These are phyloP conservation scores for Crithidia expoeki DNA, from an alignment of 208 protist species.

Conservation along the genomic window DNA sequence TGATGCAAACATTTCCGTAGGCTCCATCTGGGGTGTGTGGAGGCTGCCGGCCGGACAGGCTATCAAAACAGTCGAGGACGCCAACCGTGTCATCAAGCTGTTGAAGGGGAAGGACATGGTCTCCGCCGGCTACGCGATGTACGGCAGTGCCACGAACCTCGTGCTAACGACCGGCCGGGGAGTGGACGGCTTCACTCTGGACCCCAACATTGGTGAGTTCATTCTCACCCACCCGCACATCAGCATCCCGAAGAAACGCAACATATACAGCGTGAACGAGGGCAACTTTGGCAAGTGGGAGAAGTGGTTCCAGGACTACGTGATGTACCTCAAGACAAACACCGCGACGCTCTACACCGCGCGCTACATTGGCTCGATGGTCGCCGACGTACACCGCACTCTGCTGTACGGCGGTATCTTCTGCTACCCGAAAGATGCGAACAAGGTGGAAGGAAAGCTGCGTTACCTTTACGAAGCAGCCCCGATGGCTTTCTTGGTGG, in stretches of 20 bases:
- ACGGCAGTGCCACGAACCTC: constrained; percentile 94
- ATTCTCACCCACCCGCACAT: constrained; percentile 95
- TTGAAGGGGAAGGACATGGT: constrained; percentile 78
- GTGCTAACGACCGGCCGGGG: constrained; percentile 92
- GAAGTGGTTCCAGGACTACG: constrained; percentile 76
- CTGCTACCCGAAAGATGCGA: constrained; percentile 95
- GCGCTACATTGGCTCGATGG: constrained; percentile 95
- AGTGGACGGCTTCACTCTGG: constrained; percentile 95
- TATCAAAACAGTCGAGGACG: constrained; percentile 77
- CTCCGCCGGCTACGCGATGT: constrained; percentile 95
- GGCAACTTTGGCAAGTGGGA: constrained; percentile 87
- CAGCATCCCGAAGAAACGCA: constrained; percentile 85
- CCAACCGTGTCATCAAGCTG: constrained; percentile 68
- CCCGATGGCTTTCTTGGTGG: constrained; percentile 92
- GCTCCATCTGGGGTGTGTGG: constrained; percentile 94
- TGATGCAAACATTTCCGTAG: constrained; percentile 96
- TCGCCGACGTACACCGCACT: constrained; percentile 98
- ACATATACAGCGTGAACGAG: constrained; percentile 98
- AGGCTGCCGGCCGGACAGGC: constrained; percentile 74
- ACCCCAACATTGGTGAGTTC: constrained; percentile 97
- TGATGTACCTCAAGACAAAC: constrained; percentile 75
- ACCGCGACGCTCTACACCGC: constrained; percentile 65
- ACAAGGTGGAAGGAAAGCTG: constrained; percentile 96
- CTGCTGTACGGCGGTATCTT: constrained; percentile 98
- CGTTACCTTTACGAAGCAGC: constrained; percentile 97